These are phyloP conservation scores for Vinca major DNA, from an alignment of 305 asterid genomes.

Conservation along the genomic window DNA sequence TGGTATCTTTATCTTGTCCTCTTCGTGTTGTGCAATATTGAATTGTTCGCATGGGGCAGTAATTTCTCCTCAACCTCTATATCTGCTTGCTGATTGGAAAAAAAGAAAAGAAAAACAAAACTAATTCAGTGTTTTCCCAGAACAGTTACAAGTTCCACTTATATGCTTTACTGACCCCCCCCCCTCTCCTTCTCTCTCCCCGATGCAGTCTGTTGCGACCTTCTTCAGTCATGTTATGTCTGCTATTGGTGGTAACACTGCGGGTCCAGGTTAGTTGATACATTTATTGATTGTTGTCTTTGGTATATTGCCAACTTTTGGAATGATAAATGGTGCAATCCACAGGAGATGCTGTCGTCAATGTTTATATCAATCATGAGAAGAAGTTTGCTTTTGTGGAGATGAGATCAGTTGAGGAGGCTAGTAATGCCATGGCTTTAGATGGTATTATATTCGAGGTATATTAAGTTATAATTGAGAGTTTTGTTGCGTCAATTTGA, in stretches of 20 bases:
- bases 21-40: background rate
- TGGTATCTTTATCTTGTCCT: background rate
- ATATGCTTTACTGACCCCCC: constrained; percentile 1
- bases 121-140: no score
- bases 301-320: background rate
- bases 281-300: background rate
- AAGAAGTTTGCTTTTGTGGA: constrained; percentile 97
- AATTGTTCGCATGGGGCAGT: background rate
- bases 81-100: no score
- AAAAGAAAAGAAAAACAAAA: no score
- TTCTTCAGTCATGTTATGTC: constrained; percentile 94
- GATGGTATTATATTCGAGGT: constrained; percentile 99
- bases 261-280: constrained; percentile 74
- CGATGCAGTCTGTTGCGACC: constrained; percentile 80
- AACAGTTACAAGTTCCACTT: background rate
- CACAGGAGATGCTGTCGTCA: constrained; percentile 70
- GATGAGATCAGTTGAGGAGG: constrained; percentile 99
- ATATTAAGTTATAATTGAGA: constrained; percentile 2
- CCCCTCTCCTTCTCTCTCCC: background rate
- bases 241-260: constrained; percentile 94
- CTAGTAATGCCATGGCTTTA: constrained; percentile 97
- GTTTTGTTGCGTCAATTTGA: no score
- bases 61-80: background rate
- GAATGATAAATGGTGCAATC: background rate
- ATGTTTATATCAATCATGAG: constrained; percentile 94